Evolutionary conservation across 2,329 filamentous ascomycete genomes (phyloP).

Genomic region (Lachnellula willkommii): DNA sequence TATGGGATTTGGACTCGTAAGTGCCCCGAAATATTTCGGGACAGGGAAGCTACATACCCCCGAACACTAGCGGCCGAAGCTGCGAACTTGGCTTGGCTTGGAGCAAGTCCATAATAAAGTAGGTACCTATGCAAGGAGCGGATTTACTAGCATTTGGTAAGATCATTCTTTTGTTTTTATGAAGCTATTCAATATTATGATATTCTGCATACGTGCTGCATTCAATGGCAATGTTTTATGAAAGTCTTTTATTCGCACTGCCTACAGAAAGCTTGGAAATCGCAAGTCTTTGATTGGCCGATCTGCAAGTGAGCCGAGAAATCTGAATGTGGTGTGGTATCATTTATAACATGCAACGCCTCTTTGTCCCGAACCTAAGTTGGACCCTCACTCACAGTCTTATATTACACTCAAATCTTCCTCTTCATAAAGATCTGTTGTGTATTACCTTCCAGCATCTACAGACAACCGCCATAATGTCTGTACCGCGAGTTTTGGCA

Average conservation of each 20-base stretch:
- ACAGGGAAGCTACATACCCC: neutral
- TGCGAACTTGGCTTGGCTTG: neutral
- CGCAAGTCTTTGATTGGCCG: slow-evolving; percentile 2
- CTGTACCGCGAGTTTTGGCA: slow-evolving; percentile 25
- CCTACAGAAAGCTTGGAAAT: slow-evolving; percentile 1
- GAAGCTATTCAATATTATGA: neutral
- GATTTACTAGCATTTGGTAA: too few species aligned
- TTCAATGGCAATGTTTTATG: neutral
- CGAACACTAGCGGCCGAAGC: neutral
- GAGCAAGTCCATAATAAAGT: neutral
- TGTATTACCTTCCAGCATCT: neutral
- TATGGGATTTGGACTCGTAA: neutral
- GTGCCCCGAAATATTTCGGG: neutral
- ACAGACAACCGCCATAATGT: slow-evolving; percentile 19
- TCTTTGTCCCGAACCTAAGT: neutral
- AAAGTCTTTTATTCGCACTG: neutral
- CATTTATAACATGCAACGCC: slow-evolving; percentile 1
- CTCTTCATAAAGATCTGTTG: neutral
- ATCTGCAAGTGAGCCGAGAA: slow-evolving; percentile 1
- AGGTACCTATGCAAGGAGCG: neutral
- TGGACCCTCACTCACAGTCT: neutral
- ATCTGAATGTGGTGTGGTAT: neutral
- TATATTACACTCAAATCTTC: slow-evolving; percentile 1
- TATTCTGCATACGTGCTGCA: neutral
- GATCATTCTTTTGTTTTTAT: neutral